Evolutionary conservation across 257 asterid species (phyloP), one percentile per base, ranked within the genome.

Genomic region (Penstemon davidsonii): DNA sequence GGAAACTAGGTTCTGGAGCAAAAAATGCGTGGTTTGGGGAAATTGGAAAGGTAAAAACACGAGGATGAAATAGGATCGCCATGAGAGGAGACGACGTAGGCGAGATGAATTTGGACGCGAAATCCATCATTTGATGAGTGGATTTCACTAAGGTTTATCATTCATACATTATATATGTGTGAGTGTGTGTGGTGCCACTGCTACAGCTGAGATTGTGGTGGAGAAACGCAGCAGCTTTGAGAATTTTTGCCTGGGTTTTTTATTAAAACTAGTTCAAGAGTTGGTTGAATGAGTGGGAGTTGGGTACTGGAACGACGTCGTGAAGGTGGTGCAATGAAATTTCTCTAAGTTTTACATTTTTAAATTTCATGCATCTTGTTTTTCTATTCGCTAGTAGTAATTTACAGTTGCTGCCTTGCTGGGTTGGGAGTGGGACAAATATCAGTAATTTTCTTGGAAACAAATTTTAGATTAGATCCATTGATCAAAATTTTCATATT

Each of bases 51-150:
- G 81, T 33, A 60, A 79, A 62, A 70, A 60, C 74, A 46, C 67
- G 81, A 40, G 85, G 81, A 11, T 49, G 84, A 74, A 70, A 45
- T 46, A 76, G 73, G 73, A 83, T 73, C 76, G 87, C 87, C 98
- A 91, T 91, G 79, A 57, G 72, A 79, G 50, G 42, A 44, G 6
- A 40, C 39, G 62, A n/a, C 12, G 13, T 38, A 13, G 18, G 56
- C 56, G 60, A 73, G 50, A n/a, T 64, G 42, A 33, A 47, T 37
- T 8, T 68, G 38, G 43, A 74, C 47, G 63, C 25, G 62, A 69
- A 74, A 79, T 81, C 91, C 91, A 87, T 87, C 60, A 67, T 72
- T 18, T 6, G 43, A 36, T 5, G 11, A 49, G 43, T 8, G 15
- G 10, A 40, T 37, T 6, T 38, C 5, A 37, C 13, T 2, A 74